Base-by-base conservation (phyloP, 2,329 filamentous ascomycete species). In the Basipetospora chlamydospora region DNA sequence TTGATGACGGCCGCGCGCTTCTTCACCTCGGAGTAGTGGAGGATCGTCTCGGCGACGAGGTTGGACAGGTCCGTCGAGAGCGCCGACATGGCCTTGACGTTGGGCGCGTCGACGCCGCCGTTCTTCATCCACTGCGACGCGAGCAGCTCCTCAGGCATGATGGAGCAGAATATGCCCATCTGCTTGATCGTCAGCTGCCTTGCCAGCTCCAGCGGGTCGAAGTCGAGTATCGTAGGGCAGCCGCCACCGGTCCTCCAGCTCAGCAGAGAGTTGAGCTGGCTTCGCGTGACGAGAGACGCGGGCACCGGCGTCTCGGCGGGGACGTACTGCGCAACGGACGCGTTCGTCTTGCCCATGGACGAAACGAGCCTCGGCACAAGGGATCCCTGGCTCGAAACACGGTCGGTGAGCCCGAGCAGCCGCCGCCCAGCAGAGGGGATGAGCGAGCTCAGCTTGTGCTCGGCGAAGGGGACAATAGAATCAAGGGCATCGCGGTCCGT, bases 81-180 rank as follows among this genome's bases (percentile, higher is more conserved):
- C 0, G 80, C 78, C 1, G 87, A 90, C 84, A 96, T 93, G 5
- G 85, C 83, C 52, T 88, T 83, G 43, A 98, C 88, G 44, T 96
- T 94, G 26, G 82, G 77, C 2, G 87, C 83, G 41, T 80, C 73
- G 0, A 74, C 76, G 5, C 79, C 82, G 3, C 73, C 71, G 47
- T 86, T 85, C 63, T 93, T 95, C 58, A 81, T 93, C 86, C 88
- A 96, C 56, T 93, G 86, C 0, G 85, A 83, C 3, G 79, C 84
- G 8, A 98, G 67, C 4, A 98, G 73, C 57, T 98, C 90, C 46
- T 95, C 85, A 0, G 90, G 85, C 45, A 87, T 69, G 44, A 98
- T 95, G 3, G 81, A 77, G 55, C 85, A 94, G 58, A 94, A 98
- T 38, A 94, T 80, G 42, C 68, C 72, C 54, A 92, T 94, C 52